Percentiles rank a stretch among this genome's conserved stretches.
These are phyloP conservation scores for Trichoderma brevicompactum DNA, from an alignment of 2,329 filamentous ascomycete genomes.

Conservation along the genomic window DNA sequence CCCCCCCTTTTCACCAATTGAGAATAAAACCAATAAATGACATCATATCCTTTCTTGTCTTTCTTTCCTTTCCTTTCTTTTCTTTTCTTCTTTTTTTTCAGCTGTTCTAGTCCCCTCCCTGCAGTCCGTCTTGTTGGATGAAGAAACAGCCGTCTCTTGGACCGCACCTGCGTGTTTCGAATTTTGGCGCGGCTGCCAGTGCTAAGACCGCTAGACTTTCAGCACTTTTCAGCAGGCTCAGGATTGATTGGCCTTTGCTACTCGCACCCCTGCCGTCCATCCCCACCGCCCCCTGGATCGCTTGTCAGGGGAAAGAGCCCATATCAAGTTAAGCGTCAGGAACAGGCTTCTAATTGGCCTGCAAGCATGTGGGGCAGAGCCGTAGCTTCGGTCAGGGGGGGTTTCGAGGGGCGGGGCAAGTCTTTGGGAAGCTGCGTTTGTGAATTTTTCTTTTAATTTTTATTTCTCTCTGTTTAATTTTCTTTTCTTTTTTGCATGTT, in stretches of 20 bases:
- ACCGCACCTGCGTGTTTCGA: constrained; percentile 18
- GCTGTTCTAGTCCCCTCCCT: not conserved
- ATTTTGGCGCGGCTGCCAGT: constrained; percentile 18
- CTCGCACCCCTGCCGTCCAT: constrained; percentile 21
- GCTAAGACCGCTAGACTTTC: not conserved
- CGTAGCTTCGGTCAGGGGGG: constrained; percentile 11
- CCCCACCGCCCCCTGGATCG: constrained; percentile 10
- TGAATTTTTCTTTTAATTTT: not conserved
- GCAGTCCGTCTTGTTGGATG: constrained; percentile 3
- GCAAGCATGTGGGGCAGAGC: constrained; percentile 36
- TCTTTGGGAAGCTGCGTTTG: constrained; percentile 5
- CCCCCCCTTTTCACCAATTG: too few relatives aligned
- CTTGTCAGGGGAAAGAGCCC: constrained; percentile 13
- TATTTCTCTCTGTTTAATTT: not conserved
- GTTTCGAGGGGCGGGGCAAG: constrained; percentile 8
- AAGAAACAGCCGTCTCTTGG: constrained; percentile 11
- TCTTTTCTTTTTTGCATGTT: too few relatives aligned
- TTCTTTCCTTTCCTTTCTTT: not conserved
- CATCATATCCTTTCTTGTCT: too few relatives aligned
- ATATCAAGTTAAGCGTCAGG: constrained; percentile 45
- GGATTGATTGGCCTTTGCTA: not conserved
- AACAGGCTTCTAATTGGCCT: constrained; percentile 47
- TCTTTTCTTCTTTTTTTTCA: not conserved
- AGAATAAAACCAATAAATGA: too few relatives aligned
- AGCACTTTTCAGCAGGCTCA: not conserved